Evolutionary conservation across 139 green algal genomes (phyloP).

Genomic region (Auxenochlorella protothecoides): DNA sequence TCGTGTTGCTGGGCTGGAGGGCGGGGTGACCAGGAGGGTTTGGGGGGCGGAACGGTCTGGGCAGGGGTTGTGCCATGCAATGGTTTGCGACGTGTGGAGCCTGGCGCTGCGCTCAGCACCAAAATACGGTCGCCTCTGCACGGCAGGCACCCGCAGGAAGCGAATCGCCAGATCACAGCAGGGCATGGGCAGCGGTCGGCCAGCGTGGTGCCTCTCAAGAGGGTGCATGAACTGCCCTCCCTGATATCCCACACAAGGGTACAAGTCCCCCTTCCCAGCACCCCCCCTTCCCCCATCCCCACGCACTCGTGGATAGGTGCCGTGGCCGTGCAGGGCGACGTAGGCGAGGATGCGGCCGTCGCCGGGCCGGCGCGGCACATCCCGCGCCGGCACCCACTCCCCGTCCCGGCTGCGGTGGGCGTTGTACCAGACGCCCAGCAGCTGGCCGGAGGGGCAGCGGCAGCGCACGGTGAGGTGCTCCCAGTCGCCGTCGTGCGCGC

Average conservation of each 20-base stretch:
- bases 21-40: background rate
- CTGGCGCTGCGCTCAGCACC: no score
- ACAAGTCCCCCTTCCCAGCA: background rate
- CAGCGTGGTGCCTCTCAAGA: no score
- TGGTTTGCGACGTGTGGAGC: no score
- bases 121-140: no score
- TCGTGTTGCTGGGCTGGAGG: background rate
- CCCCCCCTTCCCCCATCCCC: no score
- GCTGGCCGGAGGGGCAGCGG: slow-evolving; percentile 4
- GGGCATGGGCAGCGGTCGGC: no score
- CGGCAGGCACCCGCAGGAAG: no score
- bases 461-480: slow-evolving; percentile 35
- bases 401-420: slow-evolving; percentile 38
- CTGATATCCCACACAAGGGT: background rate
- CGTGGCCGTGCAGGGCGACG: slow-evolving; percentile 35
- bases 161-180: no score
- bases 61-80: no score
- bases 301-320: slow-evolving; percentile 27
- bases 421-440: slow-evolving; percentile 43
- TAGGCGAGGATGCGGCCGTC: slow-evolving; percentile 19
- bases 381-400: slow-evolving; percentile 21
- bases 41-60: background rate
- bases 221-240: background rate
- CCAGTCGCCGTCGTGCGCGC: slow-evolving; percentile 41
- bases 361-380: background rate